Evolutionary conservation across 371 early-diverging fungal species (phyloP).

Genomic region (Syncephalastrum racemosum): DNA sequence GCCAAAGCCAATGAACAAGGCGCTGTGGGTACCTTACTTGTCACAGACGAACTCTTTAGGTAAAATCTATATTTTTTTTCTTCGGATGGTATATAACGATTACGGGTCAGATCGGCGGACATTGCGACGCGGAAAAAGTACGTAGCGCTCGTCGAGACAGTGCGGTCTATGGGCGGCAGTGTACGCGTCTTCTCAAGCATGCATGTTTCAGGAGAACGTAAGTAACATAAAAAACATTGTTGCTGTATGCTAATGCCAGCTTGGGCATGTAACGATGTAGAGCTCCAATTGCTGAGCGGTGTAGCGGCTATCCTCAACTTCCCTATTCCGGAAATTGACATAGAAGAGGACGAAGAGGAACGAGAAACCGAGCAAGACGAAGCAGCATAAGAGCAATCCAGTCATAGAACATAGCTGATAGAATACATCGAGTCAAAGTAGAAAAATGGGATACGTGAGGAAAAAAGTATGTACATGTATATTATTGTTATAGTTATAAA

Average conservation of each 20-base stretch:
- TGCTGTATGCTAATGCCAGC: background rate
- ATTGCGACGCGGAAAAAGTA: slow-evolving; percentile 81
- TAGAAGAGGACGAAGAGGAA: slow-evolving; percentile 52
- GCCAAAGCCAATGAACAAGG: slow-evolving; percentile 80
- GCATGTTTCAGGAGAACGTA: slow-evolving; percentile 93
- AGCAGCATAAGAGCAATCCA: background rate
- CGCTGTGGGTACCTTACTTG: slow-evolving; percentile 83
- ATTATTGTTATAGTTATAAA: background rate
- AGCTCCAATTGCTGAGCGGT: slow-evolving; percentile 90
- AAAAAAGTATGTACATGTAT: background rate
- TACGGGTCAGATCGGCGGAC: slow-evolving; percentile 67
- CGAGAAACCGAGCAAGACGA: slow-evolving; percentile 13
- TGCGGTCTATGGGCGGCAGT: slow-evolving; percentile 76
- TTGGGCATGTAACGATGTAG: slow-evolving; percentile 23
- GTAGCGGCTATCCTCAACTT: slow-evolving; percentile 93
- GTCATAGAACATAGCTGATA: background rate
- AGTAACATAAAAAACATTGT: slow-evolving; percentile 20
- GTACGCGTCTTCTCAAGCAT: slow-evolving; percentile 89
- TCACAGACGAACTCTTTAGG: slow-evolving; percentile 92
- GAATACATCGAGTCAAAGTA: slow-evolving; percentile 11
- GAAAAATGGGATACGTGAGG: slow-evolving; percentile 2
- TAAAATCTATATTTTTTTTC: slow-evolving; percentile 12
- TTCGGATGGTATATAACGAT: background rate
- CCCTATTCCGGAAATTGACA: slow-evolving; percentile 70
- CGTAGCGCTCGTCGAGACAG: slow-evolving; percentile 81